A percentile compares a stretch with the other conserved stretches of the same genome.
phyloP scores from a whole-genome alignment of 306 rosid genomes.

The Trichosanthes truncata region DNA sequence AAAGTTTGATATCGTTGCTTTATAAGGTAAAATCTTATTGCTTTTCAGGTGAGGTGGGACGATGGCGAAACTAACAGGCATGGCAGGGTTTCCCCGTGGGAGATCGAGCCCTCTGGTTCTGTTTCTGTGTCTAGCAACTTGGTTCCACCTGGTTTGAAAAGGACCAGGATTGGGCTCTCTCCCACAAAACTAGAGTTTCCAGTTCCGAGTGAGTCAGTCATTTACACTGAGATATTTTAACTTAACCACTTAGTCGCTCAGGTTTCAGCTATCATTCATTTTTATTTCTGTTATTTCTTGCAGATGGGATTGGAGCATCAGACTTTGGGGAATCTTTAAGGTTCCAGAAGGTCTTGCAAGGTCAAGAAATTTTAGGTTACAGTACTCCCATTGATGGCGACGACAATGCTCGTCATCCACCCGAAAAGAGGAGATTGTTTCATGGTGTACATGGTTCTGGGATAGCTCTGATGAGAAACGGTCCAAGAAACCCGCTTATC shows the following conservation, averaged over 20 bases:
- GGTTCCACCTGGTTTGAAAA: slow-evolving; percentile 64
- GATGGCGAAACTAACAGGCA: slow-evolving; percentile 55
- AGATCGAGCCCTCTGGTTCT: slow-evolving; percentile 79
- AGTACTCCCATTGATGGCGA: slow-evolving; percentile 48
- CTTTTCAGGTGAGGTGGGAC: slow-evolving; percentile 91
- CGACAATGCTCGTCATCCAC: slow-evolving; percentile 35
- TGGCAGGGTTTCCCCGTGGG: slow-evolving; percentile 98
- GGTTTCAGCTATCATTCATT: slow-evolving; percentile 3
- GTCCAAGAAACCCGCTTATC: slow-evolving; percentile 32
- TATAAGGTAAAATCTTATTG: background rate
- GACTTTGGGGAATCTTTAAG: slow-evolving; percentile 93
- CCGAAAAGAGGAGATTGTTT: slow-evolving; percentile 52
- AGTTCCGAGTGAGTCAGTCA: slow-evolving; percentile 47
- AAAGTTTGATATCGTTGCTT: background rate
- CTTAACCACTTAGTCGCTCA: background rate
- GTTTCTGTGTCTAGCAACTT: slow-evolving; percentile 44
- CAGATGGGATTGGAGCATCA: slow-evolving; percentile 78
- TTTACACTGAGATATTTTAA: background rate
- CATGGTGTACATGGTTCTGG: slow-evolving; percentile 50
- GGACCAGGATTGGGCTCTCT: slow-evolving; percentile 62
- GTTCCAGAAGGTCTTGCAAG: slow-evolving; percentile 99
- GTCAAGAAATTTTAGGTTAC: slow-evolving; percentile 93
- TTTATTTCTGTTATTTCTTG: slow-evolving; percentile 5
- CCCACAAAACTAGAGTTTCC: slow-evolving; percentile 54
- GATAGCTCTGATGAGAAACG: slow-evolving; percentile 41